Conservation (phyloP, 768 basidiomycete genomes). For the Boletus rubropictus region DNA sequence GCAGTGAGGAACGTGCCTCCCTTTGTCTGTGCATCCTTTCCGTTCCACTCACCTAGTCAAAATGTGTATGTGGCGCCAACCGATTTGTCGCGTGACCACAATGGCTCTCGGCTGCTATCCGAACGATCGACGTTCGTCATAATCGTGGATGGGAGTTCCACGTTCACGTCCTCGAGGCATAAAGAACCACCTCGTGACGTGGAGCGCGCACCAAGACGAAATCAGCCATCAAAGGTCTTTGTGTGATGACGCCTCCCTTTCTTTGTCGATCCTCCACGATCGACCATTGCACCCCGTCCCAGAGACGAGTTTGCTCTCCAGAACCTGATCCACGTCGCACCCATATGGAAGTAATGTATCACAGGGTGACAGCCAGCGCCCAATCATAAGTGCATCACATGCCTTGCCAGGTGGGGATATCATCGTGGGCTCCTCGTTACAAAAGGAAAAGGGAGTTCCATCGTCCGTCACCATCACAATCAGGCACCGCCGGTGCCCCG, state of each 20-base stretch:
- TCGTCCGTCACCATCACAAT: constrained; percentile 15
- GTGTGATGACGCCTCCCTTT: not conserved
- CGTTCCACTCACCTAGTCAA: not conserved
- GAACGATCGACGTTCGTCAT: not conserved
- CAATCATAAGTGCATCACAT: not conserved
- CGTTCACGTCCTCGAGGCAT: not conserved
- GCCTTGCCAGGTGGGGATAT: not conserved
- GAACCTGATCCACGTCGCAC: not conserved
- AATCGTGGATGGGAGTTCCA: not conserved
- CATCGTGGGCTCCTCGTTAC: not conserved
- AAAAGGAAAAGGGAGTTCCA: not conserved
- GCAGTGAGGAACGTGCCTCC: not conserved
- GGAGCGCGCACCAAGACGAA: not conserved
- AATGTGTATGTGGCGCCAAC: not conserved
- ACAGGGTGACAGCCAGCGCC: not conserved
- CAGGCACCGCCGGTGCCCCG: constrained; percentile 10
- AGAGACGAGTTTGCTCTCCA: not conserved
- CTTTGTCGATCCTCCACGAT: not conserved
- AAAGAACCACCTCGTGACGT: not conserved
- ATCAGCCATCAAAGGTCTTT: not conserved
- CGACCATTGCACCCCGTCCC: not conserved
- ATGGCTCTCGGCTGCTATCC: not conserved
- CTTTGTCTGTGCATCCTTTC: constrained; percentile 11
- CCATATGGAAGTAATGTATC: not conserved
- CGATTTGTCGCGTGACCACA: constrained; percentile 6